Conservation (phyloP, 768 basidiomycete species). For the Obba rivulosa region DNA sequence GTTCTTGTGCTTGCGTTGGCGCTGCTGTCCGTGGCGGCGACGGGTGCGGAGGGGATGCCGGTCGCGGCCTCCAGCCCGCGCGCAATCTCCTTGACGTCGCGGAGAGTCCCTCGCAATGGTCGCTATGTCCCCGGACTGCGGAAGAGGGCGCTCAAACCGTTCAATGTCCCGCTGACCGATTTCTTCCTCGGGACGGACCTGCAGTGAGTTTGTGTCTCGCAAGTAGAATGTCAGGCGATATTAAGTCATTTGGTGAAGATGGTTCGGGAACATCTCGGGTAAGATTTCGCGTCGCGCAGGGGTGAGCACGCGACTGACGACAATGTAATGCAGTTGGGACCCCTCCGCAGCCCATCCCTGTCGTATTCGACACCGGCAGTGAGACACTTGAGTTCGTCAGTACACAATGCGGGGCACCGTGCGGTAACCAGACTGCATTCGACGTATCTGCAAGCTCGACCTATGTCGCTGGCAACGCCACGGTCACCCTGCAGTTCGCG, state of each 20-base stretch:
- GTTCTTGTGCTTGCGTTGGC: no score
- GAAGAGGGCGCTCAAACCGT: slow-evolving; percentile 24
- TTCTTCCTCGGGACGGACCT: slow-evolving; percentile 54
- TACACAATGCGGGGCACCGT: slow-evolving; percentile 40
- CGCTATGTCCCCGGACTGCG: slow-evolving; percentile 4
- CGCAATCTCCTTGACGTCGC: slow-evolving; percentile 16
- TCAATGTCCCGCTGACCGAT: slow-evolving; percentile 42
- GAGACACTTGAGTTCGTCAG: slow-evolving; percentile 43
- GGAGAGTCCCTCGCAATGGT: slow-evolving; percentile 11
- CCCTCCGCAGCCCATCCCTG: slow-evolving; percentile 41
- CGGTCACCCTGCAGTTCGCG: slow-evolving; percentile 42
- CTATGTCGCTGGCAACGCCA: slow-evolving; percentile 39
- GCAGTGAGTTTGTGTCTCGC: slow-evolving; percentile 35
- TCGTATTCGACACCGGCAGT: slow-evolving; percentile 58
- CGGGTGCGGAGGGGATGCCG: no score
- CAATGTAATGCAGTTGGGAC: slow-evolving; percentile 38
- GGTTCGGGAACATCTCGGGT: slow-evolving; percentile 50
- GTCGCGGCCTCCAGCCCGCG: slow-evolving; percentile 1
- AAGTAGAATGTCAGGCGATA: neutral
- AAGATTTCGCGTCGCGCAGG: neutral
- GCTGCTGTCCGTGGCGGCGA: no score
- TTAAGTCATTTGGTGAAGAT: slow-evolving; percentile 26
- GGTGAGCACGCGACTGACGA: slow-evolving; percentile 1
- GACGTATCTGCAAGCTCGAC: slow-evolving; percentile 45
- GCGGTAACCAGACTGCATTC: slow-evolving; percentile 41